phyloP scores from a whole-genome alignment of 139 green algal species.

The Dunaliella sp. region DNA sequence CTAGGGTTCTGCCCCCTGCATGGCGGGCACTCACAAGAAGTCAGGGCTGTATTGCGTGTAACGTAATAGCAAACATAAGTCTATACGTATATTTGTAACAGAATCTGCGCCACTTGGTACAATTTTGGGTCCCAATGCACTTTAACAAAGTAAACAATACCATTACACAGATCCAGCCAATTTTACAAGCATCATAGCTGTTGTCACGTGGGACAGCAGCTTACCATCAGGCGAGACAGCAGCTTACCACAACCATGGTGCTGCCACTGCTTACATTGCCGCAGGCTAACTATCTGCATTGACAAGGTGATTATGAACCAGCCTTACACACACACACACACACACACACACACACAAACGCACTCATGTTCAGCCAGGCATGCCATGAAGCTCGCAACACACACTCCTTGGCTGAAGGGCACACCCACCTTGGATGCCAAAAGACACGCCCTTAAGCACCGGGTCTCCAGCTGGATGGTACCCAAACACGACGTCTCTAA shows the following conservation, averaged over 20 bases:
- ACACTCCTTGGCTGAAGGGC: no score
- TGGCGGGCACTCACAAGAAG: not conserved
- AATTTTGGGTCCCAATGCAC: not conserved
- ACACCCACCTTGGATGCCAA: slow-evolving; percentile 25
- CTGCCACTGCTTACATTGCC: no score
- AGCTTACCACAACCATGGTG: no score
- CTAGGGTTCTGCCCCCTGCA: slow-evolving; percentile 61
- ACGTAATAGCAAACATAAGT: not conserved
- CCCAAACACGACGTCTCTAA: slow-evolving; percentile 44
- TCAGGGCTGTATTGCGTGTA: not conserved
- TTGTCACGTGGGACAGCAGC: no score
- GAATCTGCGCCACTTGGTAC: not conserved
- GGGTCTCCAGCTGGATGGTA: slow-evolving; percentile 30
- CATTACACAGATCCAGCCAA: not conserved
- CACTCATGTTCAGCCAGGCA: no score
- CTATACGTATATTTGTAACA: not conserved
- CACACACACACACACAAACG: no score
- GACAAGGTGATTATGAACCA: no score
- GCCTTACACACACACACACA: no score
- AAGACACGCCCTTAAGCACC: slow-evolving; percentile 46
- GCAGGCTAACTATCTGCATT: no score
- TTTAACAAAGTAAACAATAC: not conserved
- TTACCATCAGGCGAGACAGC: no score
- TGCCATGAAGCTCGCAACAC: no score
- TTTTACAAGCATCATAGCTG: not conserved